Percentiles rank a stretch among this genome's conserved stretches.
Conservation (phyloP, 73 alveolate species). For the Paraurostyla sp. region DNA sequence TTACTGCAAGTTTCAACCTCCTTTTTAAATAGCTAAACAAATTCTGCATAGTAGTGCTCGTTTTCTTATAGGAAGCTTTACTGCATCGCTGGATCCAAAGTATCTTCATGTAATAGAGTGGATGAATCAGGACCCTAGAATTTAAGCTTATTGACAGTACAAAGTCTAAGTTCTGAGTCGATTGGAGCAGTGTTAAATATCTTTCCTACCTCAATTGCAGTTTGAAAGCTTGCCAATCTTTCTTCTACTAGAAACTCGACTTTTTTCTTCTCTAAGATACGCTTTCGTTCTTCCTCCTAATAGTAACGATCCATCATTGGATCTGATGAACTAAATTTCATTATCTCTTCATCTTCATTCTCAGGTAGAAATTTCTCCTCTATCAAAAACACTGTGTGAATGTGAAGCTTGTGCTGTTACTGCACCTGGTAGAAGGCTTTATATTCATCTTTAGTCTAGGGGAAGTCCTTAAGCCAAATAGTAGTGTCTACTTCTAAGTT, state of each 20-base stretch:
- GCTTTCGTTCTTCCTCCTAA: constrained; percentile 1
- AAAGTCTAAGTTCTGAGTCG: background rate
- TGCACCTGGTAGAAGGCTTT: background rate
- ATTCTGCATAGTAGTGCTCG: background rate
- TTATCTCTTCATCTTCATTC: constrained; percentile 41
- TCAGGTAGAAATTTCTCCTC: constrained; percentile 1
- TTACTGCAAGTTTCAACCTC: background rate
- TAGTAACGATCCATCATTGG: constrained; percentile 38
- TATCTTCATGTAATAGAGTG: background rate
- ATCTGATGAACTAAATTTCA: constrained; percentile 1
- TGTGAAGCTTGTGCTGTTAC: background rate
- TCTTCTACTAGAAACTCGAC: constrained; percentile 2
- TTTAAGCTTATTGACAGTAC: constrained; percentile 6
- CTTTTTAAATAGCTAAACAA: background rate
- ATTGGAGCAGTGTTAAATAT: background rate
- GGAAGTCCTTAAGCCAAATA: constrained; percentile 31
- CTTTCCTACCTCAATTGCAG: constrained; percentile 3
- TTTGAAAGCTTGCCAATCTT: background rate
- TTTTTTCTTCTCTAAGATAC: constrained; percentile 8
- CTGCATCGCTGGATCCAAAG: background rate
- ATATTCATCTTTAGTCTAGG: constrained; percentile 25
- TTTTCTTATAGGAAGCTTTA: background rate
- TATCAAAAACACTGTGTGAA: background rate
- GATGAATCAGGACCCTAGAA: constrained; percentile 49
- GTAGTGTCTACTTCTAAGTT: constrained; percentile 12